Conservation (phyloP, 2,329 filamentous ascomycete genomes). For the Aspergillus niger region DNA sequence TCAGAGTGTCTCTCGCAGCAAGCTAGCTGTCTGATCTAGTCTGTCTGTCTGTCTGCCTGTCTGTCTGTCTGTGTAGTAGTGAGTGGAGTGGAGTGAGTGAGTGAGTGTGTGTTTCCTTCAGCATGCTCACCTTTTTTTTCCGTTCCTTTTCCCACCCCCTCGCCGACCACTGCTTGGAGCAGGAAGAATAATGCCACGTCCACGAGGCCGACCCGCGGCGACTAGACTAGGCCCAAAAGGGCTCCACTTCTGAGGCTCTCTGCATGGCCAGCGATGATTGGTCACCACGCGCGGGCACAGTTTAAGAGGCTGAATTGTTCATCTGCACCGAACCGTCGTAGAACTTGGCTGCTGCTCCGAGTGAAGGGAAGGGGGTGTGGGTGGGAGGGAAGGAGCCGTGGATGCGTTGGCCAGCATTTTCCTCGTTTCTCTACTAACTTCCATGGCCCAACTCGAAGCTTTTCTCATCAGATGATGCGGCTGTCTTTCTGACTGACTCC, state of each 20-base stretch:
- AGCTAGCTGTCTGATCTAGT: too few relatives aligned
- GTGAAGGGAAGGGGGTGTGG: not conserved
- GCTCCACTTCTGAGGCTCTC: slow-evolving; percentile 25
- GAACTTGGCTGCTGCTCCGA: slow-evolving; percentile 18
- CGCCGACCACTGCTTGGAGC: not conserved
- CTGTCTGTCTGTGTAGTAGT: not conserved
- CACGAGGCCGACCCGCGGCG: slow-evolving; percentile 19
- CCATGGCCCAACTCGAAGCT: not conserved
- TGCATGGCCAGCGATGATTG: slow-evolving; percentile 19
- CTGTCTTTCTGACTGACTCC: not conserved
- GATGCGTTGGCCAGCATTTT: not conserved
- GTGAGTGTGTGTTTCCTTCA: too few relatives aligned
- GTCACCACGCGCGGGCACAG: slow-evolving; percentile 14
- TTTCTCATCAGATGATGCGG: not conserved
- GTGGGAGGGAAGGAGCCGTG: not conserved
- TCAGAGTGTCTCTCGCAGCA: too few relatives aligned
- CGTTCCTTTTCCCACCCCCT: not conserved
- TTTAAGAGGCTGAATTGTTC: slow-evolving; percentile 27
- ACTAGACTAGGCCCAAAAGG: slow-evolving; percentile 20
- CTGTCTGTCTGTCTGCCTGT: too few relatives aligned
- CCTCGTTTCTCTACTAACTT: not conserved
- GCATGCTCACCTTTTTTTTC: not conserved
- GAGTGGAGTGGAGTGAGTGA: too few relatives aligned
- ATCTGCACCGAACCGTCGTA: slow-evolving; percentile 26
- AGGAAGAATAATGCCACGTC: slow-evolving; percentile 21